Conservation (phyloP, 495 filamentous ascomycete genomes). For the Glonium stellatum region DNA sequence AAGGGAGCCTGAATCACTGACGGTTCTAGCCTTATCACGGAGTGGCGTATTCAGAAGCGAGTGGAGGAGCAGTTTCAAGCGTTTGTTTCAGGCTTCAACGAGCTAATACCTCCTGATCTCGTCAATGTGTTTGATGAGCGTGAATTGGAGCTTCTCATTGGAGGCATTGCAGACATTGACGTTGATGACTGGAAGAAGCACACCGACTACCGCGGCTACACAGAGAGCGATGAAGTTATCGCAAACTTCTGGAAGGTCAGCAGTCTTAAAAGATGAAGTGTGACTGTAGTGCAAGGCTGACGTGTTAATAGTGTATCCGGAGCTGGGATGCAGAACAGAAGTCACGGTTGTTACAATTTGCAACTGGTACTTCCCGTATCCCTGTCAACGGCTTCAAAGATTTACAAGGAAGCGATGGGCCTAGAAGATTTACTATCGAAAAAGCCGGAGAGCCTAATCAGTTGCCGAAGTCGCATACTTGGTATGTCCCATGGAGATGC, state of each 20-base stretch:
- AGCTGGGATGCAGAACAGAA: constrained; percentile 98
- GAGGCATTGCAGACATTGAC: constrained; percentile 98
- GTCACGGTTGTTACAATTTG: constrained; percentile 90
- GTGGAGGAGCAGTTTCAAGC: constrained; percentile 97
- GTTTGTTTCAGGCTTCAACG: constrained; percentile 95
- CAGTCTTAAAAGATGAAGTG: not conserved
- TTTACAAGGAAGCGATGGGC: constrained; percentile 93
- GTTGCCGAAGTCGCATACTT: constrained; percentile 94
- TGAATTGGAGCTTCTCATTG: constrained; percentile 92
- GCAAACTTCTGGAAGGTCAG: constrained; percentile 96
- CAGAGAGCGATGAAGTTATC: constrained; percentile 93
- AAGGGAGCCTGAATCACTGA: not conserved
- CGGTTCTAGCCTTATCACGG: constrained; percentile 71
- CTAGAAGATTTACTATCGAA: constrained; percentile 93
- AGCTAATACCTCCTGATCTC: constrained; percentile 90
- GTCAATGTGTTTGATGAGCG: constrained; percentile 99
- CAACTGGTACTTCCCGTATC: constrained; percentile 94
- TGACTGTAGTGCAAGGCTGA: constrained; percentile 5
- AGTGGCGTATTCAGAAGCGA: constrained; percentile 98
- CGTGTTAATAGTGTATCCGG: constrained; percentile 54
- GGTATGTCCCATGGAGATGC: constrained; percentile 63
- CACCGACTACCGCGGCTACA: constrained; percentile 99
- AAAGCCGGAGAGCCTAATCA: constrained; percentile 86
- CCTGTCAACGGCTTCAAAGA: constrained; percentile 99
- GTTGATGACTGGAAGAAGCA: constrained; percentile 99